Evolutionary conservation across 371 early-diverging fungal genomes (phyloP).

Genomic region (Paraphysoderma sedebokerense): DNA sequence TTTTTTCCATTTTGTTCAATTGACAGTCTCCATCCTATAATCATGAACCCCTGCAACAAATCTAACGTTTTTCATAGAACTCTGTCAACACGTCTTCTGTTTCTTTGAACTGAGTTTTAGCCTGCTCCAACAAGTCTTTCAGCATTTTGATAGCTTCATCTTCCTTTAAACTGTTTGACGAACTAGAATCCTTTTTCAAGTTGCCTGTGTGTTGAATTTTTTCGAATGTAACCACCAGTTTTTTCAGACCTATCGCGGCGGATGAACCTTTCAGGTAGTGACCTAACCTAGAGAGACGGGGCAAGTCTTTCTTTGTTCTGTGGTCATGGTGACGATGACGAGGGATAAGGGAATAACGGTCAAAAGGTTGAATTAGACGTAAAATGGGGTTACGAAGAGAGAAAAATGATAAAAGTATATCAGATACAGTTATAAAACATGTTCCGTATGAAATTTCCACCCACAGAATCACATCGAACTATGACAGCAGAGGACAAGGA

Average conservation of each 20-base stretch:
- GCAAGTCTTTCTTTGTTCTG: constrained; percentile 33
- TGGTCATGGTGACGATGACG: not conserved
- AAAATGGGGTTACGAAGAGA: too few species aligned
- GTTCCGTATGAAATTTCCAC: too few species aligned
- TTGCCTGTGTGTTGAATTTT: constrained; percentile 71
- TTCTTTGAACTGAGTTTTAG: constrained; percentile 53
- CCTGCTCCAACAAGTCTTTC: constrained; percentile 31
- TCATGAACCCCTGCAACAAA: too few species aligned
- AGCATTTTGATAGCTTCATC: constrained; percentile 45
- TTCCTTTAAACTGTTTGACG: constrained; percentile 22
- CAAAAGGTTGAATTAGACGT: too few species aligned
- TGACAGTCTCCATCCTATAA: too few species aligned
- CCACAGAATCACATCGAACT: too few species aligned
- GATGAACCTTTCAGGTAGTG: constrained; percentile 87
- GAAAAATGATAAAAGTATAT: too few species aligned
- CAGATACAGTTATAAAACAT: too few species aligned
- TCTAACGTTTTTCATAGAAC: constrained; percentile 56
- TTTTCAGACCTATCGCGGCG: constrained; percentile 67
- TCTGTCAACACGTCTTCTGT: constrained; percentile 51
- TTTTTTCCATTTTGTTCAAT: too few species aligned
- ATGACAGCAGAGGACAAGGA: too few species aligned
- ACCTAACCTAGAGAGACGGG: constrained; percentile 53
- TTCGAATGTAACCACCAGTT: constrained; percentile 66
- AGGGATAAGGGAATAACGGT: too few species aligned
- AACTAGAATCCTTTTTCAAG: constrained; percentile 43